phyloP scores from a whole-genome alignment of 805 yeast species.

The Candida fluviatilis region DNA sequence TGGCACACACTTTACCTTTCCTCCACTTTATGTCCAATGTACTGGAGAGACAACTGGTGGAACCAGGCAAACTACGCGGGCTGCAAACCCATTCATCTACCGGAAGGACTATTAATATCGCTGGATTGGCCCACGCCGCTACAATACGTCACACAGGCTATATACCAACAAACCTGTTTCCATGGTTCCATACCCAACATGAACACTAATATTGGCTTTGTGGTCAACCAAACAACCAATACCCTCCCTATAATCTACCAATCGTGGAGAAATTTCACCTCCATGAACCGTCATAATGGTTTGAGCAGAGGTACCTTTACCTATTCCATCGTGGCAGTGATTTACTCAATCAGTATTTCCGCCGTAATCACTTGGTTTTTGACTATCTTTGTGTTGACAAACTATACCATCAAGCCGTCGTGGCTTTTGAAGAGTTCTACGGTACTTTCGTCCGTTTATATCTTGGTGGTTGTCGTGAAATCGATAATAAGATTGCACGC shows the following conservation, averaged over 20 bases:
- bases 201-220: conserved; percentile 32
- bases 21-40: too few relatives aligned
- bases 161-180: conserved; percentile 31
- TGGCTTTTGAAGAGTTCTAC: conserved; percentile 47
- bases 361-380: conserved; percentile 61
- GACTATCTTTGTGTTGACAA: conserved; percentile 61
- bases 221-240: conserved; percentile 19
- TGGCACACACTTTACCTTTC: too few relatives aligned
- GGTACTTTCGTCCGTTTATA: conserved; percentile 49
- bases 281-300: conserved; percentile 2
- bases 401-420: conserved; percentile 61
- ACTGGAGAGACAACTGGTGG: conserved; percentile 29
- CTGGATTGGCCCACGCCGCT: conserved; percentile 18
- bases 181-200: conserved; percentile 31
- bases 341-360: conserved; percentile 60
- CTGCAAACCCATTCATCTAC: conserved; percentile 26
- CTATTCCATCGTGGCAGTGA: conserved; percentile 56
- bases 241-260: conserved; percentile 40
- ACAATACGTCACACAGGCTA: conserved; percentile 17
- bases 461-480: conserved; percentile 46
- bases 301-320: conserved; percentile 42
- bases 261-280: conserved; percentile 48
- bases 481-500: conserved; percentile 41
- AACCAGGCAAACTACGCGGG: conserved; percentile 21
- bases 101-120: conserved; percentile 33